Evolutionary conservation across 108 stramenopile genomes (phyloP), one percentile per base, ranked within the genome.

Genomic region (Pseudonitzschia delicatissima): DNA sequence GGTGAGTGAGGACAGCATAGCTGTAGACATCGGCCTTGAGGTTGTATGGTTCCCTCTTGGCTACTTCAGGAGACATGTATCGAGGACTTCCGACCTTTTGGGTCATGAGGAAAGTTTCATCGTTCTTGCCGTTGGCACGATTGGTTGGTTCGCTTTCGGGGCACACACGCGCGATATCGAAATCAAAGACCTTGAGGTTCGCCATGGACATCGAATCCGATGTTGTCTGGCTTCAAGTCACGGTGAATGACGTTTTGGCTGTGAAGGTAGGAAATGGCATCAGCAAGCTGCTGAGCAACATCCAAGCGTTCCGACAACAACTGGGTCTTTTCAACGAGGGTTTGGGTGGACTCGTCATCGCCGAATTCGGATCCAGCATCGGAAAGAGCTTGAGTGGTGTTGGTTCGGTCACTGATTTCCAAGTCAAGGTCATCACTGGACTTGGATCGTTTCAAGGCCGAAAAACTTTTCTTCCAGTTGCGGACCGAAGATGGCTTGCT

Each of bases 1-100:
- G 69, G 72, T 84, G 87, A 27, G 68, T n/a, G 15, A 93, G 55
- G 32, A 75, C 35, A 5, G 52, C 76, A 44, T 65, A 79, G 3
- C 52, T 66, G 66, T 82, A 91, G 18, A 91, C 87, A 62, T 91
- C 90, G 5, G 79, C 82, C 44, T 82, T 87, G 34, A 81, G 68
- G 61, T 88, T 87, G 64, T 88, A 88, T 21, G 82, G 80, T 45
- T 72, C 51, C 34, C 76, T 66, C 13, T 71, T 39, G 25, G 83
- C 87, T 9, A 83, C 82, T 63, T 91, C 90, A 1, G 88, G 89
- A 7, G 87, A 77, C 88, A 90, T 93, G 57, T 92, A 92, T 7
- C 82, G 68, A 25, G 64, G 74, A 32, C 71, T 67, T 45, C 85
- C 85, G 15, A 72, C 68, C 39, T 69, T 70, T 32, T 72, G 72